Percentiles rank a stretch among this genome's conserved stretches.
These are phyloP conservation scores for Cyathus striatus DNA, from an alignment of 768 basidiomycete genomes.

Conservation along the genomic window DNA sequence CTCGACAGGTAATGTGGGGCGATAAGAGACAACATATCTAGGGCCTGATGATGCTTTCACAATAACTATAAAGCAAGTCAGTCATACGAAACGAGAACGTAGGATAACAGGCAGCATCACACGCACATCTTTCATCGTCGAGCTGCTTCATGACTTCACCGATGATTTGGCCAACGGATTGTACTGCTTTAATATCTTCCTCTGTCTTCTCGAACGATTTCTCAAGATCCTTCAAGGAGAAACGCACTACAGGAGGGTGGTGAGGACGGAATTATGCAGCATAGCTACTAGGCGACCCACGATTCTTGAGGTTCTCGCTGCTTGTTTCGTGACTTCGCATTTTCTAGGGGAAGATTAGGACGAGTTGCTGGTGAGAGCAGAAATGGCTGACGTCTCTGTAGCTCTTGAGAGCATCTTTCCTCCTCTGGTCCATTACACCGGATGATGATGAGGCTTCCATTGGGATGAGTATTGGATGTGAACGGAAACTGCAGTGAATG, in stretches of 20 bases:
- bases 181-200: slow-evolving; percentile 98
- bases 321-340: slow-evolving; percentile 86
- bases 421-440: slow-evolving; percentile 61
- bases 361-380: background rate
- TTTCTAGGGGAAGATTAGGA: slow-evolving; percentile 57
- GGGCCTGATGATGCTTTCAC: slow-evolving; percentile 98
- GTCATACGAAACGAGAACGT: slow-evolving; percentile 2
- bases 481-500: slow-evolving; percentile 4
- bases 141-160: slow-evolving; percentile 99
- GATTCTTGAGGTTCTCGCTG: slow-evolving; percentile 84
- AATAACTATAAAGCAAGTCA: slow-evolving; percentile 56
- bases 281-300: slow-evolving; percentile 41
- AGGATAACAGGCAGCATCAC: background rate
- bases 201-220: slow-evolving; percentile 92
- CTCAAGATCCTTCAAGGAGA: slow-evolving; percentile 86
- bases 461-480: slow-evolving; percentile 13
- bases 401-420: slow-evolving; percentile 66
- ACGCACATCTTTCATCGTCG: slow-evolving; percentile 94
- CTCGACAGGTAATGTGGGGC: slow-evolving; percentile 84
- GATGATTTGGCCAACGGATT: slow-evolving; percentile 98
- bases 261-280: background rate
- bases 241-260: slow-evolving; percentile 56
- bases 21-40: slow-evolving; percentile 96
- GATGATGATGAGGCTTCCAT: slow-evolving; percentile 58
- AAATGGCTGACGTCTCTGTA: slow-evolving; percentile 65